Percentiles rank a stretch among this genome's conserved stretches.
Conservation (phyloP, 805 yeast genomes). For the Hanseniaspora pseudoguilliermondii region DNA sequence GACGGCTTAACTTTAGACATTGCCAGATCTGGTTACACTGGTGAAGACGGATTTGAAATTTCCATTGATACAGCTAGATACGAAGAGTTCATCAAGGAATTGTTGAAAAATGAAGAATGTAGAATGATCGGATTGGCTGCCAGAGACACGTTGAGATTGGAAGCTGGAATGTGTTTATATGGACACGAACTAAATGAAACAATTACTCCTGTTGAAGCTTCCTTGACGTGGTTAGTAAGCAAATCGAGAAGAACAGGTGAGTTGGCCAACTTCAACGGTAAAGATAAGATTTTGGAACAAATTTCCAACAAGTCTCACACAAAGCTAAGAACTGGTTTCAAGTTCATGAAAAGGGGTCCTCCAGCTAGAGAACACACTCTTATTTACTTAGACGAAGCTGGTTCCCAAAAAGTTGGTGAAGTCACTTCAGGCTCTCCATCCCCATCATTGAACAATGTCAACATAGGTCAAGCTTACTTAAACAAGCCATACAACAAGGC, state of each 20-base stretch:
- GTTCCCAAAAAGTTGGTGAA: slow-evolving; percentile 38
- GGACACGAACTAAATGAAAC: slow-evolving; percentile 79
- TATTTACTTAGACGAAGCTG: slow-evolving; percentile 38
- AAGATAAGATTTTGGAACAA: slow-evolving; percentile 54
- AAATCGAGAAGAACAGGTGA: slow-evolving; percentile 52
- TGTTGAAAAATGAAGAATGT: slow-evolving; percentile 46
- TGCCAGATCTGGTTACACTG: slow-evolving; percentile 96
- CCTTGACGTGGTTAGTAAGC: slow-evolving; percentile 80
- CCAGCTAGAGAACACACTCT: slow-evolving; percentile 77
- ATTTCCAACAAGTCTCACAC: slow-evolving; percentile 50
- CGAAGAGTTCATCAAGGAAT: slow-evolving; percentile 44
- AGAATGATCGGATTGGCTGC: slow-evolving; percentile 96
- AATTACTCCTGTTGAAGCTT: slow-evolving; percentile 78
- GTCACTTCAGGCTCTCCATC: slow-evolving; percentile 52
- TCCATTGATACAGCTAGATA: slow-evolving; percentile 56
- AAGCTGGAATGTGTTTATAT: slow-evolving; percentile 96
- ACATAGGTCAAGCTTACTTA: slow-evolving; percentile 85
- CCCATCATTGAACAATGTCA: slow-evolving; percentile 57
- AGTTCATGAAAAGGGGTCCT: slow-evolving; percentile 57
- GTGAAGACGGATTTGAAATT: slow-evolving; percentile 95
- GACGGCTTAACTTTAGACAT: slow-evolving; percentile 34
- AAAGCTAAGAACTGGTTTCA: slow-evolving; percentile 59
- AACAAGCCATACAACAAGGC: slow-evolving; percentile 56
- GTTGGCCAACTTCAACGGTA: slow-evolving; percentile 54
- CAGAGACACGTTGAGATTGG: slow-evolving; percentile 85